Percentiles rank a stretch among this genome's conserved stretches.
phyloP scores from a whole-genome alignment of 2,329 filamentous ascomycete species.

The Aspergillus unguis region DNA sequence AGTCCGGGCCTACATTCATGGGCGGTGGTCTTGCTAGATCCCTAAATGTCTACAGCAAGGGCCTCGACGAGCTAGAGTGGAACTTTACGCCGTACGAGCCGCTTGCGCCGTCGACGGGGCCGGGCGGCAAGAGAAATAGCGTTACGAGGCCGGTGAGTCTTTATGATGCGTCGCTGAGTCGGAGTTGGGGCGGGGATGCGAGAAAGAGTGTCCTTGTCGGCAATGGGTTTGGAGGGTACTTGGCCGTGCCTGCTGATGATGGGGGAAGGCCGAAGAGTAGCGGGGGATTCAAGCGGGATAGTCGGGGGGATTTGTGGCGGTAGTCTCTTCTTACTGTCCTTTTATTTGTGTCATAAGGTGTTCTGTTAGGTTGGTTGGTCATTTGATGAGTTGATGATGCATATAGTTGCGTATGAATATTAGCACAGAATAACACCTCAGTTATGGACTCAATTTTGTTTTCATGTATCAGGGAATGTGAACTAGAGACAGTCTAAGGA shows the following conservation, averaged over 20 bases:
- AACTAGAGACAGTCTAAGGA: not conserved
- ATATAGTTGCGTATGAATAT: not conserved
- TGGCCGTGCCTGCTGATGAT: slow-evolving; percentile 59
- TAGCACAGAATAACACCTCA: not conserved
- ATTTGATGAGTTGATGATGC: not conserved
- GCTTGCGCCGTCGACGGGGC: slow-evolving; percentile 25
- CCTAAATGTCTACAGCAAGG: slow-evolving; percentile 63
- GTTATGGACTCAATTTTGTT: not conserved
- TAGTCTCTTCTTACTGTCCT: slow-evolving; percentile 16
- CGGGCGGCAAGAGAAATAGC: slow-evolving; percentile 35
- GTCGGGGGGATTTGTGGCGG: slow-evolving; percentile 39
- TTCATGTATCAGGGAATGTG: not conserved
- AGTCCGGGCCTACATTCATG: slow-evolving; percentile 23
- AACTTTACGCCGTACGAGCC: slow-evolving; percentile 62
- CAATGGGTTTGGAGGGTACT: slow-evolving; percentile 64
- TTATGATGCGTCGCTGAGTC: slow-evolving; percentile 47
- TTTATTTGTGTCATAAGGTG: not conserved
- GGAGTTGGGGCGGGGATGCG: slow-evolving; percentile 58
- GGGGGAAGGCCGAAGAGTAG: slow-evolving; percentile 35
- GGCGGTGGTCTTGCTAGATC: slow-evolving; percentile 50
- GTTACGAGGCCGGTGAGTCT: slow-evolving; percentile 46
- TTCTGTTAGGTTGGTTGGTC: not conserved
- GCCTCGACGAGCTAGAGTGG: slow-evolving; percentile 66
- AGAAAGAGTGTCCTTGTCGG: slow-evolving; percentile 63
- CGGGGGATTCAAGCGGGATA: slow-evolving; percentile 30